Evolutionary conservation across 2,329 filamentous ascomycete species (phyloP).

Genomic region (Sporothrix curviconia): DNA sequence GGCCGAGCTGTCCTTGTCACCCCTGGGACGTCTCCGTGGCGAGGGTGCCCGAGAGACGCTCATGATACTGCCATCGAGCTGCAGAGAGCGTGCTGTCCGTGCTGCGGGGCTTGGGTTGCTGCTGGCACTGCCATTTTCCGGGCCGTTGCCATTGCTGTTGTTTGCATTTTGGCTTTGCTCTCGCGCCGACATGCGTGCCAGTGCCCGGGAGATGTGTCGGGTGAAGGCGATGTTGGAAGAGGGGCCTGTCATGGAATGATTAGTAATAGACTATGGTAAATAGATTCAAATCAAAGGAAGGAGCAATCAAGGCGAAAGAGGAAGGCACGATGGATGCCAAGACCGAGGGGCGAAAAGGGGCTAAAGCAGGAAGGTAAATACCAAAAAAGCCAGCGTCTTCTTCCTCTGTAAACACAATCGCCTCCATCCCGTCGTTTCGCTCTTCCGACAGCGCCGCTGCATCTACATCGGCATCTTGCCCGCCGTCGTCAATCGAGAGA

Average conservation of each 20-base stretch:
- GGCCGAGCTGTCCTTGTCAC: no score
- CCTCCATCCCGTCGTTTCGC: not conserved
- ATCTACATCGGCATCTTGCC: not conserved
- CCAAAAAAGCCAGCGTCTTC: not conserved
- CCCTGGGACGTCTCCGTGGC: not conserved
- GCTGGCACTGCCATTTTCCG: no score
- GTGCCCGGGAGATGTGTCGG: not conserved
- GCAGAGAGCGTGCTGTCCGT: not conserved
- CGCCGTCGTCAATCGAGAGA: not conserved
- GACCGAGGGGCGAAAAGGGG: no score
- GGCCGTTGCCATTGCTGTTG: no score
- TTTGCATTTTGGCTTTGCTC: not conserved
- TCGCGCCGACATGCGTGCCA: not conserved
- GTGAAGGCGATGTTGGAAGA: not conserved
- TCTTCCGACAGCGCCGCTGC: not conserved
- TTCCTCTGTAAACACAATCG: not conserved
- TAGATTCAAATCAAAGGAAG: not conserved
- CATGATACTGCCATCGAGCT: not conserved
- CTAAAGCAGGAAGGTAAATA: not conserved
- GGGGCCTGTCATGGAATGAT: not conserved
- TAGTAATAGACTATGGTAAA: no score
- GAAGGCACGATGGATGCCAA: no score
- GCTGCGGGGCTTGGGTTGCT: not conserved
- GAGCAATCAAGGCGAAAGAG: no score
- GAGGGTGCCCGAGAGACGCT: not conserved